Conservation (phyloP, 2,329 filamentous ascomycete species). For the Penicillium sp. region DNA sequence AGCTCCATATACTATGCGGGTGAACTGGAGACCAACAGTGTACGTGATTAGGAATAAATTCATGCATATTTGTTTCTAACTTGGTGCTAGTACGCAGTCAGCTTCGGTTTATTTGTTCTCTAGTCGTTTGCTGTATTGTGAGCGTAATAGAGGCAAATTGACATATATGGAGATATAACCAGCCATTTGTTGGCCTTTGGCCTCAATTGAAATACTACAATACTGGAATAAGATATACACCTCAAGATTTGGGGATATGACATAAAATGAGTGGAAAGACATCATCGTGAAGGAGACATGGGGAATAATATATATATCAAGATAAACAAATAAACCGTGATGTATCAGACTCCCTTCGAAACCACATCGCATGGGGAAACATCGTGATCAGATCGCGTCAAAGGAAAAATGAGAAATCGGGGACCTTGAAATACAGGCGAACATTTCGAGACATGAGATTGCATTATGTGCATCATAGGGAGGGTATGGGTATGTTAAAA, state of each 20-base stretch:
- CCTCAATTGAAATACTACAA: not conserved
- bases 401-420: conserved; percentile 13
- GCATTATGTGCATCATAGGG: conserved; percentile 27
- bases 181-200: not conserved
- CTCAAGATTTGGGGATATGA: not conserved
- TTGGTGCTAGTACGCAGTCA: not conserved
- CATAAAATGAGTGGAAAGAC: conserved; percentile 1
- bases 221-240: not conserved
- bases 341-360: conserved; percentile 4
- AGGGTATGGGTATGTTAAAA: conserved; percentile 24
- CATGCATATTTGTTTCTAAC: not conserved
- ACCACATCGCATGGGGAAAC: conserved; percentile 1
- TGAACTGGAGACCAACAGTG: not conserved
- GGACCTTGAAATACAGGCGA: conserved; percentile 11
- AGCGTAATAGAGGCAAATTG: not conserved
- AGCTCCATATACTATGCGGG: not conserved
- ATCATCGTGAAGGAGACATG: conserved; percentile 6
- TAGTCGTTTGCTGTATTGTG: no score
- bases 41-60: not conserved
- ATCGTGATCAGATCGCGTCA: conserved; percentile 15
- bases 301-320: conserved; percentile 14
- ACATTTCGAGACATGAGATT: conserved; percentile 21
- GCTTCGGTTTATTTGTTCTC: not conserved
- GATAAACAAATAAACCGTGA: not conserved
- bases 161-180: not conserved